phyloP scores from a whole-genome alignment of 129 eudicot species.

The Saussurea involucrata region DNA sequence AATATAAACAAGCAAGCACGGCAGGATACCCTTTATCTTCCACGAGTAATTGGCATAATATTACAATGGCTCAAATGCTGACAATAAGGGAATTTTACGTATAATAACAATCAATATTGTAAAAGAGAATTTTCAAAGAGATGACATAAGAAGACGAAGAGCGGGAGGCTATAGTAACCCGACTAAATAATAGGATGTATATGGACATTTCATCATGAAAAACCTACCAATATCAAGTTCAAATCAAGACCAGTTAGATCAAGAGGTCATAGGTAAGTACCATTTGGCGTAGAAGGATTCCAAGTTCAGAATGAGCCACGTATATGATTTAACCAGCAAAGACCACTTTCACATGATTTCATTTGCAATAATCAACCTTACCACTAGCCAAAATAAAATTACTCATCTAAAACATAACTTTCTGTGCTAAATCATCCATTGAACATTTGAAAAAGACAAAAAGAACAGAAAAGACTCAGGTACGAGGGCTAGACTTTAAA shows the following conservation, averaged over 20 bases:
- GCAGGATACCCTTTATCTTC: constrained; percentile 2
- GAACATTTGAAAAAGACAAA: neutral
- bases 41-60: neutral
- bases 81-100: neutral
- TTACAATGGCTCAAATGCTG: constrained; percentile 1
- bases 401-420: neutral
- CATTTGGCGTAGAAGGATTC: neutral
- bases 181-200: neutral
- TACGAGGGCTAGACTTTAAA: neutral
- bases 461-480: neutral
- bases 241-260: neutral
- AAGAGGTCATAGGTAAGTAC: neutral
- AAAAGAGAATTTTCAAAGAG: neutral
- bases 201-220: neutral
- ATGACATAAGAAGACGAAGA: neutral
- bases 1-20: neutral
- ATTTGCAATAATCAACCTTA: neutral
- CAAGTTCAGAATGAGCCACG: neutral
- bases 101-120: neutral
- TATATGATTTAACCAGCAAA: neutral
- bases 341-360: neutral
- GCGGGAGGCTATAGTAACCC: neutral
- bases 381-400: neutral
- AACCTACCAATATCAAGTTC: neutral
- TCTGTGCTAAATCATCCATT: neutral